Conservation (phyloP, 2,329 filamentous ascomycete species). For the Trichoderma sp. region DNA sequence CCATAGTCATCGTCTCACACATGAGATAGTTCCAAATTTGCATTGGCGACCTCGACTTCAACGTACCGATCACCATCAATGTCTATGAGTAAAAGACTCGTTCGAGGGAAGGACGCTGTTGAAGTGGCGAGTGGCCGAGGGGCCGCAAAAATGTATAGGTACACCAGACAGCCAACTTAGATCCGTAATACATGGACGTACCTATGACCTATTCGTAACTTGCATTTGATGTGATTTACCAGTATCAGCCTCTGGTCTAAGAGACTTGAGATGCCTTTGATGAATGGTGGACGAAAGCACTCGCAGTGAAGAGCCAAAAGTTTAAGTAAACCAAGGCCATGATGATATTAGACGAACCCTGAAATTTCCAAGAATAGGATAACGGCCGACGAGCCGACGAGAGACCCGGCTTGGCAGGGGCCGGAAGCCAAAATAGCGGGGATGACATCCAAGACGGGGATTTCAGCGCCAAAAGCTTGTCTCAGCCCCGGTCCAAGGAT, state of each 20-base stretch:
- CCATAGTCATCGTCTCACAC: not conserved
- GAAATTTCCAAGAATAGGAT: not conserved
- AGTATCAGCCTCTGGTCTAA: not conserved
- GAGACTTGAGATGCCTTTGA: not conserved
- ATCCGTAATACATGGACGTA: not conserved
- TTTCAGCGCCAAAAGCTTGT: not conserved
- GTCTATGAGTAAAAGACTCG: not conserved
- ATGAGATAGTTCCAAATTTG: slow-evolving; percentile 7
- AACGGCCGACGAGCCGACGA: not conserved
- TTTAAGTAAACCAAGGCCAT: not conserved
- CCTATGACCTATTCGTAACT: not conserved
- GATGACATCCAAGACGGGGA: not conserved
- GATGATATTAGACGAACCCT: not conserved
- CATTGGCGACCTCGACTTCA: slow-evolving; percentile 5
- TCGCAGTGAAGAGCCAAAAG: not conserved
- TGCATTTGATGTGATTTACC: not conserved
- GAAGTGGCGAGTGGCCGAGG: not conserved
- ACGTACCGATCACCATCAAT: slow-evolving; percentile 1
- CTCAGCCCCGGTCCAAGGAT: not conserved
- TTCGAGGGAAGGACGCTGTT: not conserved
- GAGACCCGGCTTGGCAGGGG: not conserved
- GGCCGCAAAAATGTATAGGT: not conserved
- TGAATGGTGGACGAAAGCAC: not conserved
- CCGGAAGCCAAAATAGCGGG: not conserved
- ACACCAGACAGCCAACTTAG: not conserved